These are phyloP conservation scores for Rutstroemia sp. DNA, from an alignment of 2,329 filamentous ascomycete species.

Conservation along the genomic window DNA sequence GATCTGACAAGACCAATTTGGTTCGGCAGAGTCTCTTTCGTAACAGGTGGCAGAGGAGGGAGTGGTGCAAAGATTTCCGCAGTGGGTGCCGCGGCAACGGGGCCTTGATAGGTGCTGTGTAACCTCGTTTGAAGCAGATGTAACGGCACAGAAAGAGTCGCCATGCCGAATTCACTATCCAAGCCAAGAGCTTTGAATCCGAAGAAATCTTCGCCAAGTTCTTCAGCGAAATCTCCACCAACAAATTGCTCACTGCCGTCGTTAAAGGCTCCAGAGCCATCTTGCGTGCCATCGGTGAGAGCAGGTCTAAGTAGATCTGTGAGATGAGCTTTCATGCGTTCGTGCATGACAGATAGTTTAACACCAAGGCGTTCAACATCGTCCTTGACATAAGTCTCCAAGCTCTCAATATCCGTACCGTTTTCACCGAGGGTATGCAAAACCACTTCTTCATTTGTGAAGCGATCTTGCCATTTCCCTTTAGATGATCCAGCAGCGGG, in stretches of 20 bases:
- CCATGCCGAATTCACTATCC: conserved; percentile 81
- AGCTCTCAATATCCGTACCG: conserved; percentile 70
- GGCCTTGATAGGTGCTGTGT: conserved; percentile 70
- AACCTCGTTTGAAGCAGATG: conserved; percentile 91
- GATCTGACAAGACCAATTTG: conserved; percentile 85
- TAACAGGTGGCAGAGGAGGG: conserved; percentile 68
- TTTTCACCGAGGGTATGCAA: conserved; percentile 80
- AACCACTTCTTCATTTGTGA: conserved; percentile 76
- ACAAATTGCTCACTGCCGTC: conserved; percentile 97
- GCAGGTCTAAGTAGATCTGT: conserved; percentile 91
- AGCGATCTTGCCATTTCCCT: conserved; percentile 54
- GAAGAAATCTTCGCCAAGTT: conserved; percentile 98
- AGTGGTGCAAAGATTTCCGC: conserved; percentile 54
- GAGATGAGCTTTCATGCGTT: conserved; percentile 88
- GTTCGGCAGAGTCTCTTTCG: conserved; percentile 64
- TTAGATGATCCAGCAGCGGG: conserved; percentile 37
- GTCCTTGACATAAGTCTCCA: conserved; percentile 86
- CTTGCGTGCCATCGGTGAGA: conserved; percentile 68
- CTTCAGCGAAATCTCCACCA: conserved; percentile 93
- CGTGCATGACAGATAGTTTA: conserved; percentile 79
- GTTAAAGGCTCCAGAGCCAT: conserved; percentile 86
- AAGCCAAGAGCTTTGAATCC: conserved; percentile 93
- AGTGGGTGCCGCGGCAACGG: conserved; percentile 50
- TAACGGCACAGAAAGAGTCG: conserved; percentile 82
- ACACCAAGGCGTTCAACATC: conserved; percentile 80